Base-by-base conservation (phyloP, 768 basidiomycete species). In the Strobilomyces confusus region DNA sequence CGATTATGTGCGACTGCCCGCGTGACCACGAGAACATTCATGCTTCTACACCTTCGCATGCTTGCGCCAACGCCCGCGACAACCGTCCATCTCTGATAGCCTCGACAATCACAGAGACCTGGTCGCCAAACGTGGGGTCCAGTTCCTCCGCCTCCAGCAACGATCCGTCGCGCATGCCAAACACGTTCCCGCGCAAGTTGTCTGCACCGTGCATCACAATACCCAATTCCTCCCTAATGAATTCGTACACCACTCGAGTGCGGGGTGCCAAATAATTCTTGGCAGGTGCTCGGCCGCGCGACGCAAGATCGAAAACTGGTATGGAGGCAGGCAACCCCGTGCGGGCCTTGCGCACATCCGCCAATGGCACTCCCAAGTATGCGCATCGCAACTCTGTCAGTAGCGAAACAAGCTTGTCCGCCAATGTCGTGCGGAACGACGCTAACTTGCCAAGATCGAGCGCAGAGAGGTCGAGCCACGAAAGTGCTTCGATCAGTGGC, bases 141-240 rank as follows among this genome's bases (percentile, higher is more conserved):
- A 63, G 56, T 5, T 85, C 83, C 12, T 82, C 77, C 12, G 82
- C 84, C 26, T 51, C 56, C 22, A 84, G 19, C 9, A 53, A 13
- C 17, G 5, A 22, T 4, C 19, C 55, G 8, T 58, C 53, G 3
- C 54, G 59, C 68, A 85, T 76, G 9, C 89, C 87, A 49, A 79
- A 79, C 56, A 73, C 79, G 58, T 82, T 86, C 9, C 72, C 69
- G 38, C 74, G 72, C 55, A 83, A 74, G 63, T 93, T 93, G 60
- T 89, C 87, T 9, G 77, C 74, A 15, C 90, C 90, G 57, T 91
- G 83, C 87, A 91, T 92, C 58, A 74, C 74, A 55, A 92, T 80
- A n/a, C 87, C 88, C 26, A 93, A 72, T 9, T 76, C 79, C 20
- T 80, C 54, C 32, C 92, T 77, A 6, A 95, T 80, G 57, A 83